Evolutionary conservation across 2,329 filamentous ascomycete genomes (phyloP).

Genomic region (Botrytis byssoidea): DNA sequence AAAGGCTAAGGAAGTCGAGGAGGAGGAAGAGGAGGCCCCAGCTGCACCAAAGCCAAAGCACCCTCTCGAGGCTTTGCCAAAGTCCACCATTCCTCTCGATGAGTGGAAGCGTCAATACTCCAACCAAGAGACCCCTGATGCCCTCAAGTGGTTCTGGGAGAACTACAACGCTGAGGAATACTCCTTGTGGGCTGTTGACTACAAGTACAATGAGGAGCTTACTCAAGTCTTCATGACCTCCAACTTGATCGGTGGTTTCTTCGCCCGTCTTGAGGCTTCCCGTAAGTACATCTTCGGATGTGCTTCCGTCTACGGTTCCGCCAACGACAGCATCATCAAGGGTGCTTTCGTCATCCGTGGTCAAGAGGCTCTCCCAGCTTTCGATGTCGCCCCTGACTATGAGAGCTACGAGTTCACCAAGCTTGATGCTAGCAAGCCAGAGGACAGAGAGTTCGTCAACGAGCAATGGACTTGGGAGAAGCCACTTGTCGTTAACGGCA

Average conservation of each 20-base stretch:
- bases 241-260: conserved; percentile 98
- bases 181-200: conserved; percentile 90
- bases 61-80: conserved; percentile 81
- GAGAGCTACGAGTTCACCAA: conserved; percentile 97
- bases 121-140: conserved; percentile 82
- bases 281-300: conserved; percentile 98
- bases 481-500: conserved; percentile 74
- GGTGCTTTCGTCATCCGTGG: conserved; percentile 95
- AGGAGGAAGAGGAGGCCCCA: conserved; percentile 58
- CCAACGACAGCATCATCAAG: conserved; percentile 86
- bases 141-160: conserved; percentile 98
- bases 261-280: conserved; percentile 91
- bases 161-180: conserved; percentile 92
- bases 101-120: conserved; percentile 99
- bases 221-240: conserved; percentile 98
- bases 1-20: conserved; percentile 52
- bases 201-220: conserved; percentile 99
- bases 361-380: conserved; percentile 79
- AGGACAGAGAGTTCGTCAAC: conserved; percentile 83
- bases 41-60: conserved; percentile 91
- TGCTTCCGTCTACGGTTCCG: conserved; percentile 82
- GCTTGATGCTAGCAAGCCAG: conserved; percentile 83
- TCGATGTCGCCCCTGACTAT: conserved; percentile 95
- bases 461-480: conserved; percentile 92
- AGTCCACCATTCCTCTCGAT: conserved; percentile 79